phyloP scores from a whole-genome alignment of 2,329 filamentous ascomycete species.

The Fusarium bulbicola region DNA sequence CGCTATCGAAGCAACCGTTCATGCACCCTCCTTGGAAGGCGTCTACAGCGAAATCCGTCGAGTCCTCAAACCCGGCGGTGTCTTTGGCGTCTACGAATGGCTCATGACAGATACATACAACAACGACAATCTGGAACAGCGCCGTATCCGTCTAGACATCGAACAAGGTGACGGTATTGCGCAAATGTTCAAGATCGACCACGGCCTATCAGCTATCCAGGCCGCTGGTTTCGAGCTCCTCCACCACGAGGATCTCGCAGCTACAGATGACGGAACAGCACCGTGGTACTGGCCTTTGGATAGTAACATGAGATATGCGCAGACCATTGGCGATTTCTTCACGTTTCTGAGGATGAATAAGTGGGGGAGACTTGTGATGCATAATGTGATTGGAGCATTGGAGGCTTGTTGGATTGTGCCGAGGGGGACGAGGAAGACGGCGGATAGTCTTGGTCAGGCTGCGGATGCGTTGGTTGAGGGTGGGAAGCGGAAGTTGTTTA shows the following conservation, averaged over 20 bases:
- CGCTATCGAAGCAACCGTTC: constrained; percentile 95
- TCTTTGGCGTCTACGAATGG: constrained; percentile 99
- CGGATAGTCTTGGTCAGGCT: constrained; percentile 79
- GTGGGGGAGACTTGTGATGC: constrained; percentile 74
- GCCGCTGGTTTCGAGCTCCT: constrained; percentile 83
- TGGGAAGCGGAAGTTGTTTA: constrained; percentile 86
- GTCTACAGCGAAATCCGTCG: constrained; percentile 96
- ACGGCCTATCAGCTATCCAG: constrained; percentile 84
- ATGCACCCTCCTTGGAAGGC: constrained; percentile 88
- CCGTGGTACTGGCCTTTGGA: constrained; percentile 91
- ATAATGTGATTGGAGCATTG: constrained; percentile 76
- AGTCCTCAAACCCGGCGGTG: constrained; percentile 94
- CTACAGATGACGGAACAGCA: constrained; percentile 52
- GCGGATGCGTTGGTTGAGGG: constrained; percentile 85
- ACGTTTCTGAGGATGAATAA: constrained; percentile 87
- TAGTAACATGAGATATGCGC: constrained; percentile 81
- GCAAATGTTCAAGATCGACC: constrained; percentile 91
- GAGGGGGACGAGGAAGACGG: constrained; percentile 84
- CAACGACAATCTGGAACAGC: constrained; percentile 85
- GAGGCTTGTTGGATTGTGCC: constrained; percentile 79
- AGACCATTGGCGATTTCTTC: constrained; percentile 75
- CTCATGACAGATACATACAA: constrained; percentile 97
- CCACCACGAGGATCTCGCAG: constrained; percentile 65
- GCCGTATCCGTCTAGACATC: constrained; percentile 90
- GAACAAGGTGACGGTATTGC: constrained; percentile 96